Base-by-base conservation (phyloP, 345 rosid genomes). In the Cochlearia excelsa region DNA sequence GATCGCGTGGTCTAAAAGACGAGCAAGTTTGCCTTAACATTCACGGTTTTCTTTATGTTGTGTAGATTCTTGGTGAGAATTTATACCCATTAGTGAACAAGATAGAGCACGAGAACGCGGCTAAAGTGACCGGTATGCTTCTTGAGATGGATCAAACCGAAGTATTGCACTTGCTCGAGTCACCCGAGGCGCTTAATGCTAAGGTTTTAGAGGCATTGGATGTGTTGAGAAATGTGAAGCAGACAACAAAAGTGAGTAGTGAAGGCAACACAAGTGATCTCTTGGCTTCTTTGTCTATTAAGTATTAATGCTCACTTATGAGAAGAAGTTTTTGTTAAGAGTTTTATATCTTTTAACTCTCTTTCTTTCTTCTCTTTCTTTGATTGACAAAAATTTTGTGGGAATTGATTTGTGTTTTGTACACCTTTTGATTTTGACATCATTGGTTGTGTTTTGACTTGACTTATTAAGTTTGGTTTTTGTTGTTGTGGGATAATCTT, bases 91-190 rank as follows among this genome's bases (percentile, higher is more conserved):
- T 80, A 23, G 95, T 87, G 42, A 82, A 85, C 9, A 79, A 76
- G 68, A 66, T 87, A 74, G 92, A 87, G 73, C 86, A 76, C 28
- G 89, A 82, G 6, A 78, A 78, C 26, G 85, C 95, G 0, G 89
- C 92, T 2, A 87, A 87, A 70, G 91, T 87, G 46, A 87, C 95
- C 0, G 89, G 95, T 35, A 85, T 87, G 95, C 90, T 83, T 64
- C 69, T 83, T 28, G 92, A 87, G 78, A 85, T 83, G 95, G 92
- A 85, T 43, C 87, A 83, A 73, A 78, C 95, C 0, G 87, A 81
- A 68, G 86, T 83, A 28, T 47, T 87, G 66, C 95, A 80, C 76
- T 69, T 87, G 80, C 81, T 87, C 0, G 89, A 85, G 77, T 85
- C 92, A 44, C 92, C 95, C 0, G 92, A 80, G 53, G 84, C 89